These are phyloP conservation scores for Fragilariopsis cylindrus DNA, from an alignment of 108 stramenopile genomes.

Conservation along the genomic window DNA sequence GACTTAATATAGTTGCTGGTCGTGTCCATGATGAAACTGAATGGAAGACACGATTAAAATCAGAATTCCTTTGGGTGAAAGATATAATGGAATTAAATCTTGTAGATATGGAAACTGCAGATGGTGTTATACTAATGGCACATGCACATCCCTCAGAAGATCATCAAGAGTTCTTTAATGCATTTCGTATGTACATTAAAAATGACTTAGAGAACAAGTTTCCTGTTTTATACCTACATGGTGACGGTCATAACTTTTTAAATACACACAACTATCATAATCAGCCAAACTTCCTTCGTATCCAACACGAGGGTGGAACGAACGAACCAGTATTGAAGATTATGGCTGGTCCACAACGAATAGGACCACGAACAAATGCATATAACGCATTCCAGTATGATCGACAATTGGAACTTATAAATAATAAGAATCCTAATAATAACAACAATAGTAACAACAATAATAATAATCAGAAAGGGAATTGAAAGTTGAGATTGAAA, in stretches of 20 bases:
- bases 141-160: constrained; percentile 41
- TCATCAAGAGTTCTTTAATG: constrained; percentile 38
- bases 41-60: constrained; percentile 31
- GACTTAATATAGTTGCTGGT: constrained; percentile 54
- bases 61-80: constrained; percentile 29
- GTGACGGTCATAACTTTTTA: constrained; percentile 41
- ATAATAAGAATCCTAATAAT: background rate
- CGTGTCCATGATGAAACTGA: constrained; percentile 26
- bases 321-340: constrained; percentile 34
- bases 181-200: constrained; percentile 17
- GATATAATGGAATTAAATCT: constrained; percentile 19
- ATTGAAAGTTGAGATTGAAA: too few relatives aligned
- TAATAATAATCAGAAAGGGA: too few relatives aligned
- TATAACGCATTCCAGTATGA: constrained; percentile 33
- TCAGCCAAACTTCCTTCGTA: constrained; percentile 26
- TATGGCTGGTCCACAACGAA: constrained; percentile 17
- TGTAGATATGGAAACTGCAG: constrained; percentile 5
- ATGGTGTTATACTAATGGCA: constrained; percentile 39
- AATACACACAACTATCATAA: constrained; percentile 17
- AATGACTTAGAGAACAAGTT: constrained; percentile 24
- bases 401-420: constrained; percentile 19
- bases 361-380: constrained; percentile 4
- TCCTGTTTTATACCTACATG: constrained; percentile 47
- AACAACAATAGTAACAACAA: too few relatives aligned
- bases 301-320: constrained; percentile 33